A percentile compares a stretch with the other conserved stretches of the same genome.
phyloP scores from a whole-genome alignment of 2,329 filamentous ascomycete genomes.

The Hypocreales sp. region DNA sequence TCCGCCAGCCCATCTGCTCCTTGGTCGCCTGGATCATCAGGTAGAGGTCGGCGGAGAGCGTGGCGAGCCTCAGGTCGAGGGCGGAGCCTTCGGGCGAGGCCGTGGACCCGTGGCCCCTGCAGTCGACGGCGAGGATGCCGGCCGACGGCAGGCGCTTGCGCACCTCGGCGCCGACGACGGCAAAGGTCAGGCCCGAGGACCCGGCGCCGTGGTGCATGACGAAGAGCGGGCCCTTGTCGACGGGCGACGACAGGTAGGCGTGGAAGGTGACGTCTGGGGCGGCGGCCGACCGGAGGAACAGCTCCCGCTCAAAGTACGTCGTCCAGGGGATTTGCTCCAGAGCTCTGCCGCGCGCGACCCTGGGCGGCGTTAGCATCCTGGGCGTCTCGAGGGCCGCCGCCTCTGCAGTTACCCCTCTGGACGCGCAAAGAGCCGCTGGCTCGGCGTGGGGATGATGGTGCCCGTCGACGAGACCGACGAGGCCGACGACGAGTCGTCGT shows the following conservation, averaged over 20 bases:
- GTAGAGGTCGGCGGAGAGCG: conserved; percentile 58
- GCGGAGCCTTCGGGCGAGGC: conserved; percentile 22
- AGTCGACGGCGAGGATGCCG: conserved; percentile 74
- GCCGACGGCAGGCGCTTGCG: conserved; percentile 61
- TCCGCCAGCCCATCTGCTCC: conserved; percentile 53
- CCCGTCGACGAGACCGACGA: conserved; percentile 85
- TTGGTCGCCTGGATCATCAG: conserved; percentile 54
- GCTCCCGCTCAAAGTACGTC: conserved; percentile 77
- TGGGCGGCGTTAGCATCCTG: conserved; percentile 12
- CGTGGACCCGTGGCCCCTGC: conserved; percentile 71
- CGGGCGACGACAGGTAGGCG: conserved; percentile 74
- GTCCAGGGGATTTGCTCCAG: conserved; percentile 67
- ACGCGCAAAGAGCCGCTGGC: conserved; percentile 57
- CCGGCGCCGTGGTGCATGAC: conserved; percentile 92
- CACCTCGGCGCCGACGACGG: conserved; percentile 63
- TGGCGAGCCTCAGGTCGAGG: conserved; percentile 56
- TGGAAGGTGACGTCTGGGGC: conserved; percentile 50
- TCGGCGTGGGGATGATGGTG: conserved; percentile 71
- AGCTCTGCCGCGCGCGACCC: conserved; percentile 34
- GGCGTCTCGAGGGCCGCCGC: neutral
- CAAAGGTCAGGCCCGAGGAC: conserved; percentile 85
- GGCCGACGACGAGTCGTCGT: conserved; percentile 56
- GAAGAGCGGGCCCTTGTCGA: conserved; percentile 63
- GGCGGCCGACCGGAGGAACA: conserved; percentile 46
- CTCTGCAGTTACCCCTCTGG: conserved; percentile 39